Base-by-base conservation (phyloP, 1,284 basidiomycete species). In the Ganoderma multipileum region DNA sequence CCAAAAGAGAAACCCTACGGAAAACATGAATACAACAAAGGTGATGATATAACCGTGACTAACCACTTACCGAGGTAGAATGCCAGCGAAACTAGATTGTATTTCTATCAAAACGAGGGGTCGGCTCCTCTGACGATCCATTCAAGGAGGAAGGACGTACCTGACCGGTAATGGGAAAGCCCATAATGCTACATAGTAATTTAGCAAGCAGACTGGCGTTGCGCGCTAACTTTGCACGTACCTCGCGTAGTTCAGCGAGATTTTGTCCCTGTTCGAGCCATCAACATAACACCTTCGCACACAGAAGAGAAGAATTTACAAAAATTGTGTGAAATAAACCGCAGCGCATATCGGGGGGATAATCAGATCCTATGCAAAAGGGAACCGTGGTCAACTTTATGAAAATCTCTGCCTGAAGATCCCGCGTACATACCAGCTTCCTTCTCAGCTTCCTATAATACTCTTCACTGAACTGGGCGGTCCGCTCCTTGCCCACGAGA, bases 181-280 rank as follows among this genome's bases (percentile, higher is more conserved):
- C 88, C 89, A 91, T 91, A 71, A 91, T 85, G 72, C 88, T 89
- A 62, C 3, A 52, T 28, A n/a, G 2, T 3, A 18, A 11, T n/a
- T 58, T 23, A 38, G 55, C 6, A 38, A 38, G 30, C 20, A 58
- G 0, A 38, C 20, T 0, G 0, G n/a, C 30, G 11, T 23, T 38
- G 8, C 36, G 23, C 14, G 54, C 3, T 7, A 14, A 33, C 66
- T 72, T 39, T 26, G 3, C 12, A 26, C 47, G 2, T 72, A 85
- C 88, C 88, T 89, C 26, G 88, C 88, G 81, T 91, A 91, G 75
- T 90, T 91, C 57, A 90, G 76, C 20, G 88, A 86, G 3, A 88
- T 91, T 81, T 91, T 91, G 78, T 91, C 90, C 68, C 89, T 89
- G 67, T 52, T 28, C 58, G 42, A 57, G 38, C 26, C 20, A 58